Percentiles rank a stretch among this genome's conserved stretches.
phyloP scores from a whole-genome alignment of 2,329 filamentous ascomycete genomes.

The Clarireedia paspali region DNA sequence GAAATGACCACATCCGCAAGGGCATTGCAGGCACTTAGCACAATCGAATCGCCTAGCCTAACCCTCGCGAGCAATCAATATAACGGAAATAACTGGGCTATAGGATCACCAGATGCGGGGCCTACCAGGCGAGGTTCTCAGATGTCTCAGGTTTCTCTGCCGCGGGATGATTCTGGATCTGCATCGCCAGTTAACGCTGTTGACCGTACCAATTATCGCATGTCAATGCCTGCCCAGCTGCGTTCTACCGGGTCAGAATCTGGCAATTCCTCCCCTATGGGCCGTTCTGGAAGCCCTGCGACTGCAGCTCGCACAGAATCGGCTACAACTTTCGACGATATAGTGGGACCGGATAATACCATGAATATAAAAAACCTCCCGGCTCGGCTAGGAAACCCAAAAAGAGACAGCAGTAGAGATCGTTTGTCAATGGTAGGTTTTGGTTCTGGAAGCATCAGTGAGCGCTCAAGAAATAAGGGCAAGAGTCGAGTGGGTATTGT shows the following conservation, averaged over 20 bases:
- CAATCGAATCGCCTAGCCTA: conserved; percentile 68
- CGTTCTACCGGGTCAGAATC: conserved; percentile 29
- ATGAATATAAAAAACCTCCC: conserved; percentile 14
- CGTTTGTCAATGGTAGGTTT: conserved; percentile 64
- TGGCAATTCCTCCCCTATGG: conserved; percentile 21
- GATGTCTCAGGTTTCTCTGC: conserved; percentile 41
- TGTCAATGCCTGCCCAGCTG: conserved; percentile 67
- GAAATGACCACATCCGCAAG: conserved; percentile 70
- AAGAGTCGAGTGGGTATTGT: conserved; percentile 73
- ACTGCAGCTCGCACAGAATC: conserved; percentile 14
- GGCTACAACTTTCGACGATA: conserved; percentile 23
- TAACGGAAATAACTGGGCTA: conserved; percentile 37
- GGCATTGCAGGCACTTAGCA: conserved; percentile 63
- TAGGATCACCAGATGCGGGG: conserved; percentile 34
- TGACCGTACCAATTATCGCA: conserved; percentile 59
- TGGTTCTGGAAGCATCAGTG: conserved; percentile 60
- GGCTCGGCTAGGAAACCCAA: conserved; percentile 16
- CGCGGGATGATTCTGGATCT: conserved; percentile 39
- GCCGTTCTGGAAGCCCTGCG: conserved; percentile 33
- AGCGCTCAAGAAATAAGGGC: conserved; percentile 72
- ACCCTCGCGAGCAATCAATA: conserved; percentile 33
- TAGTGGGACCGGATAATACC: conserved; percentile 15
- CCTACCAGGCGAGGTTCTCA: conserved; percentile 48
- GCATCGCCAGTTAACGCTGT: conserved; percentile 43
- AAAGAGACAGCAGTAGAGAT: conserved; percentile 32